These are phyloP conservation scores for Metschnikowia reukaufii DNA, from an alignment of 805 yeast species.

Conservation along the genomic window DNA sequence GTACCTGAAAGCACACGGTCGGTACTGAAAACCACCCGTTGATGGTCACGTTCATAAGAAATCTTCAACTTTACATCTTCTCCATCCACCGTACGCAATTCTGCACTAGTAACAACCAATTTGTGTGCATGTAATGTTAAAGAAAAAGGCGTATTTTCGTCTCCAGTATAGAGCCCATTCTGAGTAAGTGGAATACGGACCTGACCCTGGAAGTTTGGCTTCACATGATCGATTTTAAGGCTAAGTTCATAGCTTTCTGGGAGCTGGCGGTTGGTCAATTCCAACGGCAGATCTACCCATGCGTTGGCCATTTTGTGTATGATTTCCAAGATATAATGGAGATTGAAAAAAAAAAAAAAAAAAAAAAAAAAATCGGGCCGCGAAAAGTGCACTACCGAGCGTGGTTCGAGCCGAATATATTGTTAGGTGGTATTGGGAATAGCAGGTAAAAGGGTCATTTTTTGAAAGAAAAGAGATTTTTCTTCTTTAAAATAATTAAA, in stretches of 20 bases:
- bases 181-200: constrained; percentile 30
- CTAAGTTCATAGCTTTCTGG: constrained; percentile 42
- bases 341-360: constrained; percentile 1
- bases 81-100: constrained; percentile 17
- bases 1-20: constrained; percentile 16
- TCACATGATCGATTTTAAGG: constrained; percentile 41
- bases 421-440: no score
- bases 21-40: constrained; percentile 31
- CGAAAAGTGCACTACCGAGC: background rate
- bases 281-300: constrained; percentile 12
- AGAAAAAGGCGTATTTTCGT: constrained; percentile 9
- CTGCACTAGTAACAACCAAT: constrained; percentile 39
- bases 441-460: no score
- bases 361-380: background rate
- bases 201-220: constrained; percentile 49
- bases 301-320: constrained; percentile 3
- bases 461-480: no score
- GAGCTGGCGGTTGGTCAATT: constrained; percentile 32
- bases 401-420: no score
- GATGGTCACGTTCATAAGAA: constrained; percentile 41
- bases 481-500: no score
- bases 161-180: constrained; percentile 23
- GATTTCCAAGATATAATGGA: background rate
- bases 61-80: constrained; percentile 25
- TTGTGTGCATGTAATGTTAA: constrained; percentile 43